A percentile compares a stretch with the other conserved stretches of the same genome.
These are phyloP conservation scores for Cercophora samala DNA, from an alignment of 495 filamentous ascomycete species.

Conservation along the genomic window DNA sequence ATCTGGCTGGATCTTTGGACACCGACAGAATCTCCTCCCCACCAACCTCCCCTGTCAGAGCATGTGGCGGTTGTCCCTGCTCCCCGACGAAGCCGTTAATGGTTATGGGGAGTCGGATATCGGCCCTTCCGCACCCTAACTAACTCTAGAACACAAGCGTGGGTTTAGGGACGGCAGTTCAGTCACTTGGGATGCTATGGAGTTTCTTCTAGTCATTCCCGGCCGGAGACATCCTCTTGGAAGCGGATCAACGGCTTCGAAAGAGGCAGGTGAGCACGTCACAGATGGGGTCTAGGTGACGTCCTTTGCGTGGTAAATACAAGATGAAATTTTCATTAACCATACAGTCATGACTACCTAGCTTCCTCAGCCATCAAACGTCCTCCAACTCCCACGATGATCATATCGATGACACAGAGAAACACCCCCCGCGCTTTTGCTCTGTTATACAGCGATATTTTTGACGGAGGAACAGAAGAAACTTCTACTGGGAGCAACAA, in stretches of 20 bases:
- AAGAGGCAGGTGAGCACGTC: neutral
- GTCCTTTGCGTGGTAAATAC: neutral
- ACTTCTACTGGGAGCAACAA: too few relatives aligned
- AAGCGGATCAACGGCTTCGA: neutral
- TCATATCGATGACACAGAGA: constrained; percentile 14
- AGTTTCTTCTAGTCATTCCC: too few relatives aligned
- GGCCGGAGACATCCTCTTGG: neutral
- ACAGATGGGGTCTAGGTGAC: neutral
- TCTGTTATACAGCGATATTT: too few relatives aligned
- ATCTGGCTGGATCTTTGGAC: neutral
- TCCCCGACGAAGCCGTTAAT: neutral
- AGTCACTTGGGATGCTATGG: neutral
- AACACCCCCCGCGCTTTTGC: neutral
- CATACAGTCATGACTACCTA: constrained; percentile 28
- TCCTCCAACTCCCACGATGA: constrained; percentile 1
- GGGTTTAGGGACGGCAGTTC: neutral
- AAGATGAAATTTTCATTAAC: constrained; percentile 19
- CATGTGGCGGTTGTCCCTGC: neutral
- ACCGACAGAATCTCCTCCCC: neutral
- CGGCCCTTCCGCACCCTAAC: neutral
- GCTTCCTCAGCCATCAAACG: constrained; percentile 18
- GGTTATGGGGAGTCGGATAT: neutral
- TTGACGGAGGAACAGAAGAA: too few relatives aligned
- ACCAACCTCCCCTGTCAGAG: neutral
- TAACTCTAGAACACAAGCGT: neutral